phyloP scores from a whole-genome alignment of 805 yeast species.

The Babjeviella inositovora region DNA sequence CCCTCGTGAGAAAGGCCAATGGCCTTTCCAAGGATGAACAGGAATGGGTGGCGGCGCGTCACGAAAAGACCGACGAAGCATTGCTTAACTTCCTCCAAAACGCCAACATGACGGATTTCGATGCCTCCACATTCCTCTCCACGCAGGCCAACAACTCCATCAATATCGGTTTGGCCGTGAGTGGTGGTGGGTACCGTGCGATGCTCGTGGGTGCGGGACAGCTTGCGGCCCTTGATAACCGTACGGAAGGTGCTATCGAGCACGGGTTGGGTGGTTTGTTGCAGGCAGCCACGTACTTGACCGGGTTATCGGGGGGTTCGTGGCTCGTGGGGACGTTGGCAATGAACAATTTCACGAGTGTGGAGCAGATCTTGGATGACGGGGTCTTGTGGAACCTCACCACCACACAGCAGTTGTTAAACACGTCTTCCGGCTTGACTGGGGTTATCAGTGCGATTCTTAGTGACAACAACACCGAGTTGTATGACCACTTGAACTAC shows the following conservation, averaged over 20 bases:
- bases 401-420: too few relatives aligned
- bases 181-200: constrained; percentile 27
- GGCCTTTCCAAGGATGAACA: constrained; percentile 12
- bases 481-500: constrained; percentile 29
- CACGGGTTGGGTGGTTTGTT: constrained; percentile 21
- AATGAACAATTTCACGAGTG: constrained; percentile 18
- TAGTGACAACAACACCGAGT: too few relatives aligned
- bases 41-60: constrained; percentile 13
- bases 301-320: constrained; percentile 23
- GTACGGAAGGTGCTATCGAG: constrained; percentile 11
- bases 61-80: constrained; percentile 12
- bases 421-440: too few relatives aligned
- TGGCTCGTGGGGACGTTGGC: constrained; percentile 20
- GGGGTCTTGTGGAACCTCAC: constrained; percentile 20
- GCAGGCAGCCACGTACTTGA: constrained; percentile 18
- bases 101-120: constrained; percentile 17
- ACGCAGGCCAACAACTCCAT: constrained; percentile 8
- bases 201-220: constrained; percentile 26
- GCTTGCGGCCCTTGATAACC: constrained; percentile 17
- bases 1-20: constrained; percentile 13
- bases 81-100: constrained; percentile 14
- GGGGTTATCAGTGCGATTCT: constrained; percentile 7
- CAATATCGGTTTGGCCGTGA: constrained; percentile 9
- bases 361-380: constrained; percentile 10
- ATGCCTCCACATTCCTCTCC: constrained; percentile 13